Evolutionary conservation across 139 green algal species (phyloP).

Genomic region (Eudorina sp.): DNA sequence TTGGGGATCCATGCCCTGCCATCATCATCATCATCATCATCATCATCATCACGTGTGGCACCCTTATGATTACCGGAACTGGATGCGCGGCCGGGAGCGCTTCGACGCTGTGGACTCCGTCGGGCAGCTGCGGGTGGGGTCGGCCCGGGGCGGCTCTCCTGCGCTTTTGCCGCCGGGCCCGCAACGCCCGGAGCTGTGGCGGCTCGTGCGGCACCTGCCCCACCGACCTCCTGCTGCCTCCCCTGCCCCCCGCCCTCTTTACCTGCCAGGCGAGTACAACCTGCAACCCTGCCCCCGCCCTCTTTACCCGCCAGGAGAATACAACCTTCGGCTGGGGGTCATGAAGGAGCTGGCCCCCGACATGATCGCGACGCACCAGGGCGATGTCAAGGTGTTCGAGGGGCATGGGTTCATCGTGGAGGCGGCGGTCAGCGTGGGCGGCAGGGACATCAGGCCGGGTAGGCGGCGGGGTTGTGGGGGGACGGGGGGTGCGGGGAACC

Average conservation of each 20-base stretch:
- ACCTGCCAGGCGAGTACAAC: conserved; percentile 96
- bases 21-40: too few relatives aligned
- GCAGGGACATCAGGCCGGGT: conserved; percentile 84
- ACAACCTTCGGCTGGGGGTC: conserved; percentile 97
- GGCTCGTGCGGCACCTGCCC: too few relatives aligned
- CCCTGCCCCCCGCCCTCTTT: background rate
- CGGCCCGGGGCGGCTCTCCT: too few relatives aligned
- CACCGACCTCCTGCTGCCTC: background rate
- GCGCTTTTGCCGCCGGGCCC: too few relatives aligned
- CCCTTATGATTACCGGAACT: too few relatives aligned
- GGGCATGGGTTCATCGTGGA: conserved; percentile 97
- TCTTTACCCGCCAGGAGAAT: conserved; percentile 86
- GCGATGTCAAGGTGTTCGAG: conserved; percentile 88
- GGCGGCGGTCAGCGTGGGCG: conserved; percentile 92
- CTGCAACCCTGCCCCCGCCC: conserved; percentile 67
- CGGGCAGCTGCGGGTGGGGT: too few relatives aligned
- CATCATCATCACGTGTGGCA: too few relatives aligned
- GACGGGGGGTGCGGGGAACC: too few relatives aligned
- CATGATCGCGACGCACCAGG: conserved; percentile 93
- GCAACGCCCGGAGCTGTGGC: too few relatives aligned
- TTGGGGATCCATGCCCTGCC: too few relatives aligned
- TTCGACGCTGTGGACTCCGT: too few relatives aligned
- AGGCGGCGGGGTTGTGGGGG: background rate
- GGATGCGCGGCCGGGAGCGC: too few relatives aligned
- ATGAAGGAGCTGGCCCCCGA: conserved; percentile 97